Base-by-base conservation (phyloP, 192 early-diverging fungal species). In the Dissophora ornata region DNA sequence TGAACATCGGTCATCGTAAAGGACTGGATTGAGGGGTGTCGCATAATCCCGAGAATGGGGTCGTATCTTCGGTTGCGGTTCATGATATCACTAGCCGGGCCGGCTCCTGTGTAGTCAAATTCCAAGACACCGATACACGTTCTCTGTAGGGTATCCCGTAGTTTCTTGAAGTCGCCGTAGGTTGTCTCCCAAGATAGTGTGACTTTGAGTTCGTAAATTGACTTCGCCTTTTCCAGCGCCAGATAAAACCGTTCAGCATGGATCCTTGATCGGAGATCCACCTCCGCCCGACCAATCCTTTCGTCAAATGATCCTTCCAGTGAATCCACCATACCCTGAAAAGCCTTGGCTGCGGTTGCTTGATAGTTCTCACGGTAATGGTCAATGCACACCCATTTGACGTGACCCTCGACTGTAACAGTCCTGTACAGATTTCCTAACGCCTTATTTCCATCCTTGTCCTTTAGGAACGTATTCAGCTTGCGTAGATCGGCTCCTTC, bases 371-470 rank as follows among this genome's bases (percentile, higher is more conserved):
- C 13, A 13, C 36, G 36, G 36, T 38, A 38, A 13, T 38, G 65
- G 45, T 67, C 53, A 12, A 57, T 25, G 44, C 65, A 67, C 5
- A 67, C 65, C 65, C 65, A 67, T 21, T 67, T 67, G 54, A 67
- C 65, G n/a, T 67, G 53, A 28, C 65, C 65, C 25, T 56, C 54
- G 15, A 49, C 41, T 22, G 65, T 67, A 30, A 57, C 44, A 11
- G 53, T 47, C 30, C 54, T 57, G 32, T 67, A 67, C 8, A 67
- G 54, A 18, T 67, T 67, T 19, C 65, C 65, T 13, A 57, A 30
- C 15, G 28, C 42, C 29, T 53, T 56, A 21, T 56, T 19, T 33
- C 24, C 41, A 21, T 56, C 54, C 65, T 57, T 56, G 55, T 16
- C 32, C 22, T 47, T 46, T 25, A 67, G 33, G 12, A 67, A 67